These are phyloP conservation scores for Sclerotinia nivalis DNA, from an alignment of 2,329 filamentous ascomycete genomes.

Conservation along the genomic window DNA sequence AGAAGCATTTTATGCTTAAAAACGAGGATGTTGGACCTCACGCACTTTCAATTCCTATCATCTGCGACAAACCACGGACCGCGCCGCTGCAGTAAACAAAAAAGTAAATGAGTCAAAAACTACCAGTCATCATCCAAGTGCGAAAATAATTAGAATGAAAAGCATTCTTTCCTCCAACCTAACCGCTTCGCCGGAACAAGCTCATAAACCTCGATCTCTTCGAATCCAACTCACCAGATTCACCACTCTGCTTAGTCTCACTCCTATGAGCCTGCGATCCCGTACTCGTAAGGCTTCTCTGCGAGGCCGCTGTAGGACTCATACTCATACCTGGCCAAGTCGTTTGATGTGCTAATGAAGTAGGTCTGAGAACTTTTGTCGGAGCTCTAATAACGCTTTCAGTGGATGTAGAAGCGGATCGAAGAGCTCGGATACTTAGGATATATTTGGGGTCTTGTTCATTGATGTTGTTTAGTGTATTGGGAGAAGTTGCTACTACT, in stretches of 20 bases:
- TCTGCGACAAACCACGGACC: neutral
- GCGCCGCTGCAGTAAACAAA: neutral
- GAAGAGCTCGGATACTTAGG: conserved; percentile 28
- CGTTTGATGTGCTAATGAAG: neutral
- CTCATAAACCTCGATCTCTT: neutral
- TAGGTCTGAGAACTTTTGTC: neutral
- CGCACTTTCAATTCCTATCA: neutral
- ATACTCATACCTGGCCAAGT: neutral
- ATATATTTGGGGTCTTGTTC: conserved; percentile 33
- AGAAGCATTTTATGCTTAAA: neutral
- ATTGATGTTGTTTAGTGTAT: conserved; percentile 32
- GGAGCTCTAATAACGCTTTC: conserved; percentile 2
- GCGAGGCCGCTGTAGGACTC: neutral
- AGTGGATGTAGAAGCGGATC: conserved; percentile 7
- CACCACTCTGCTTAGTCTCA: neutral
- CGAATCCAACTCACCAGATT: neutral
- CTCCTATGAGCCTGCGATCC: neutral
- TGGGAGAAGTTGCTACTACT: conserved; percentile 25
- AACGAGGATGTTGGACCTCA: neutral
- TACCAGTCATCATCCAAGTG: neutral
- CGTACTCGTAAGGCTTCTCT: neutral
- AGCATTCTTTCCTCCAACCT: neutral
- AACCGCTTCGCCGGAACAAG: neutral
- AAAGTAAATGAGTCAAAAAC: neutral
- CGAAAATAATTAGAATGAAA: neutral